Conservation (phyloP, 345 rosid species). For the Eutrema japonicum region DNA sequence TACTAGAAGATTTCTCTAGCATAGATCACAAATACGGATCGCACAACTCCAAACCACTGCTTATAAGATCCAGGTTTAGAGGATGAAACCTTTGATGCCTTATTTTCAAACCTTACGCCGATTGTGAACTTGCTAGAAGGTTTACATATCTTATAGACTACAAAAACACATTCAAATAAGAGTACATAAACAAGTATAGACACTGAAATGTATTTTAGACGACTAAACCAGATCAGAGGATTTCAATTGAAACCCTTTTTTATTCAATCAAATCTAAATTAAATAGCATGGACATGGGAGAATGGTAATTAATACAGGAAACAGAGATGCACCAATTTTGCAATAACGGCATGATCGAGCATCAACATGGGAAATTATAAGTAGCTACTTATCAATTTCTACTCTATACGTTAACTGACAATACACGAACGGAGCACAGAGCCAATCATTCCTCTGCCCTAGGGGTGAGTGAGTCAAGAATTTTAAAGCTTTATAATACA, state of each 20-base stretch:
- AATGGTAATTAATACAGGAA: background rate
- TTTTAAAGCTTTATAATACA: conserved; percentile 13
- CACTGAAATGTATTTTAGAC: background rate
- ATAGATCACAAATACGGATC: conserved; percentile 29
- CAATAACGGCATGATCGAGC: background rate
- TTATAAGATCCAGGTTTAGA: conserved; percentile 28
- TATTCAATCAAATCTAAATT: background rate
- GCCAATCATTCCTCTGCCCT: conserved; percentile 14
- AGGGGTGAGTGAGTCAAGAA: conserved; percentile 3
- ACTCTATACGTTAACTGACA: background rate
- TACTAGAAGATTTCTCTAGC: conserved; percentile 36
- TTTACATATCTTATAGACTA: conserved; percentile 16
- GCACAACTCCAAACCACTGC: conserved; percentile 32
- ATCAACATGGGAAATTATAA: background rate
- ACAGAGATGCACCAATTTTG: conserved; percentile 6
- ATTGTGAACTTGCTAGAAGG: conserved; percentile 23
- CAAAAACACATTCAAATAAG: conserved; percentile 4
- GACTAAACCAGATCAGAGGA: background rate
- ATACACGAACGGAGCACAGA: conserved; percentile 1
- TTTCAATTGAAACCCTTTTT: background rate
- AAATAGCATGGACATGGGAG: background rate
- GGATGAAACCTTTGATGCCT: conserved; percentile 9
- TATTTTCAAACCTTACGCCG: conserved; percentile 1
- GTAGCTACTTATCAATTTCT: background rate
- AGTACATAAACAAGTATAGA: conserved; percentile 28